phyloP scores from a whole-genome alignment of 257 asterid genomes.

The Ehretia macrophylla region DNA sequence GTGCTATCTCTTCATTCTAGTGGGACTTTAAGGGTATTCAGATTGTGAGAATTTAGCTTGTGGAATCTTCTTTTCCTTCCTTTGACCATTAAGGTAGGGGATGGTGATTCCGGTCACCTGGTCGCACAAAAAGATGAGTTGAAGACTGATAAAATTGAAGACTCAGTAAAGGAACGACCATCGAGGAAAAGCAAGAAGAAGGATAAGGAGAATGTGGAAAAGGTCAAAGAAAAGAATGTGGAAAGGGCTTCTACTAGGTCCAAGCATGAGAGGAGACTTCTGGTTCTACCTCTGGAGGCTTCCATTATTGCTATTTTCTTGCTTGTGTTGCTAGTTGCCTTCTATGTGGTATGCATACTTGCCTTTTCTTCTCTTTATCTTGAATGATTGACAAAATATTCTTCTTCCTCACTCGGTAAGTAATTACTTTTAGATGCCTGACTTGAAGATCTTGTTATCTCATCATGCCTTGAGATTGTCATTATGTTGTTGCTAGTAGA shows the following conservation, averaged over 20 bases:
- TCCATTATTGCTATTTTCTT: slow-evolving; percentile 70
- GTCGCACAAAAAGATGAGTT: slow-evolving; percentile 36
- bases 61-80: slow-evolving; percentile 5
- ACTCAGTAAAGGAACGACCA: slow-evolving; percentile 57
- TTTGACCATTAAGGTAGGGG: slow-evolving; percentile 65
- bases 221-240: slow-evolving; percentile 26
- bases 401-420: neutral
- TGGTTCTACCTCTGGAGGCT: slow-evolving; percentile 72
- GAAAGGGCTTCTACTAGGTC: slow-evolving; percentile 21
- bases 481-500: too few relatives aligned
- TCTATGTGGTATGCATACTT: slow-evolving; percentile 77
- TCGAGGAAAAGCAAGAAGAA: slow-evolving; percentile 73
- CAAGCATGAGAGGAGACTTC: slow-evolving; percentile 40
- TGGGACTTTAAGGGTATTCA: neutral
- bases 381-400: neutral
- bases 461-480: neutral
- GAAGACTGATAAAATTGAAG: slow-evolving; percentile 68
- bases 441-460: neutral
- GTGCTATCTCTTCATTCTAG: neutral
- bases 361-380: neutral
- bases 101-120: slow-evolving; percentile 31
- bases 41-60: neutral
- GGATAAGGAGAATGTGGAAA: slow-evolving; percentile 55
- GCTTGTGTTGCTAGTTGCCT: slow-evolving; percentile 78
- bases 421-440: neutral